Evolutionary conservation across 768 basidiomycete genomes (phyloP).

Genomic region (Mycena sanguinolenta): DNA sequence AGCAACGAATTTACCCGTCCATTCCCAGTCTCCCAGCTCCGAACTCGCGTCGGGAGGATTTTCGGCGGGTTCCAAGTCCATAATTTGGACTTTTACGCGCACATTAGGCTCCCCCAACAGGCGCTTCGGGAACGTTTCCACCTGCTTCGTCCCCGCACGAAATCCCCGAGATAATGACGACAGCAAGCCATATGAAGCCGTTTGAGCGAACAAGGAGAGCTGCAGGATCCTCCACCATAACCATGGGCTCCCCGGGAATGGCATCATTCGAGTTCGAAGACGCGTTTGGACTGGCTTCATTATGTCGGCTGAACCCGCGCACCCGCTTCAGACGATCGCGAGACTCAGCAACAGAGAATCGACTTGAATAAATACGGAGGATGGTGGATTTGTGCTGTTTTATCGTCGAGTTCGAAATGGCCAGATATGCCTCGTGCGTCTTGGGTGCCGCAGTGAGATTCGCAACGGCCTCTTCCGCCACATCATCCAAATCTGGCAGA

Average conservation of each 20-base stretch:
- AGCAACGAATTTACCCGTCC: conserved; percentile 3
- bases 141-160: neutral
- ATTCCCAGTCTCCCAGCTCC: neutral
- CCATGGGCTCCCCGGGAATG: no score
- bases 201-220: no score
- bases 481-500: neutral
- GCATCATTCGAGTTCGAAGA: no score
- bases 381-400: conserved; percentile 15
- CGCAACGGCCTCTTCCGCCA: neutral
- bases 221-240: no score
- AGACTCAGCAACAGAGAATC: conserved; percentile 7
- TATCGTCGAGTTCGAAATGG: neutral
- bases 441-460: neutral
- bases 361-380: no score
- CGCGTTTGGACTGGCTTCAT: neutral
- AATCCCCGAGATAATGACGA: neutral
- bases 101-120: neutral
- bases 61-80: no score
- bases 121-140: neutral
- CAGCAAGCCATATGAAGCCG: neutral
- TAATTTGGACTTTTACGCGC: neutral
- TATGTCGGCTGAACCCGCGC: neutral
- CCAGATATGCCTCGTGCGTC: neutral
- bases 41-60: neutral
- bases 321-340: conserved; percentile 8